Evolutionary conservation across 2,329 filamentous ascomycete genomes (phyloP).

Genomic region (Diaporthe batatas): DNA sequence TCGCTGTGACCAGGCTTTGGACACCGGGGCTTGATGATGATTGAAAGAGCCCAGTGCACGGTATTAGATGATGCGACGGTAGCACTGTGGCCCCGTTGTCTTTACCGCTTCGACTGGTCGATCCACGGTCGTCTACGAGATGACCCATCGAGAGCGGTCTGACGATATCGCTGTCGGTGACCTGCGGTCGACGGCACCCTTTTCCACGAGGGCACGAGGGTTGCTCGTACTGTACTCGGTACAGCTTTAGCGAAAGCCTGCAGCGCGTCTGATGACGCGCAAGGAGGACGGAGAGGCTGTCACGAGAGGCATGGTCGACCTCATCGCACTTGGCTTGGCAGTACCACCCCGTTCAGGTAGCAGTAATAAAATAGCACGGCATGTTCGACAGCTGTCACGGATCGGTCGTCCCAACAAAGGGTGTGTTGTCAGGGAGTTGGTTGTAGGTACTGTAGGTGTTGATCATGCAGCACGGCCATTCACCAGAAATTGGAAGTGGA

Average conservation of each 20-base stretch:
- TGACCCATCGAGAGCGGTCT: constrained; percentile 38
- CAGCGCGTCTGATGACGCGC: background rate
- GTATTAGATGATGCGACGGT: constrained; percentile 14
- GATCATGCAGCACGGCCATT: constrained; percentile 24
- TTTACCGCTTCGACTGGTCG: constrained; percentile 40
- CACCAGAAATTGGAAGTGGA: constrained; percentile 26
- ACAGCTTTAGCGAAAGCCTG: background rate
- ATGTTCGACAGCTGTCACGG: constrained; percentile 1
- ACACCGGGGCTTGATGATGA: constrained; percentile 8
- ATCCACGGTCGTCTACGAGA: constrained; percentile 29
- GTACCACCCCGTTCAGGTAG: background rate
- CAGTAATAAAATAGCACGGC: background rate
- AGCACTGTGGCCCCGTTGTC: constrained; percentile 37
- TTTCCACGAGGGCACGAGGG: constrained; percentile 3
- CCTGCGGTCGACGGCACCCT: constrained; percentile 20
- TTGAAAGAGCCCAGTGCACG: constrained; percentile 26
- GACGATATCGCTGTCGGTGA: constrained; percentile 34
- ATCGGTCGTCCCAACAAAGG: background rate
- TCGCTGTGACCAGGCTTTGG: constrained; percentile 6
- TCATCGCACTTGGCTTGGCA: background rate
- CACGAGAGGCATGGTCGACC: background rate
- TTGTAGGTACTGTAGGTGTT: background rate
- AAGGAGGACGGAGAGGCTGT: background rate
- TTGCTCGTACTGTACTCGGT: background rate
- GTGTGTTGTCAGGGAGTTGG: background rate